A percentile compares a stretch with the other conserved stretches of the same genome.
Evolutionary conservation across 345 rosid species (phyloP).

Genomic region (Hevea brasiliensis): DNA sequence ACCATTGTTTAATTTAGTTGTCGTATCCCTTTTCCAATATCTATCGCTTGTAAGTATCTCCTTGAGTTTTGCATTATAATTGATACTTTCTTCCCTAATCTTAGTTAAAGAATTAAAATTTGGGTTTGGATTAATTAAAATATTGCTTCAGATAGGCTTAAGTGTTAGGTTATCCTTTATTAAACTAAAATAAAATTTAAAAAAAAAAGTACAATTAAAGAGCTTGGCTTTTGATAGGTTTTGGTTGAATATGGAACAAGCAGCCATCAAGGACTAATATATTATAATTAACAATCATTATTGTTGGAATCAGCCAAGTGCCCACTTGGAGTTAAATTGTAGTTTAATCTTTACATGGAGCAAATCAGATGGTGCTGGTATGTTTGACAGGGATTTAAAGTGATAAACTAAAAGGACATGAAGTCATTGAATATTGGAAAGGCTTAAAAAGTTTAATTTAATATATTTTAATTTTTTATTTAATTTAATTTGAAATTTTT

Average conservation of each 20-base stretch:
- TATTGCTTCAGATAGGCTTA: not conserved
- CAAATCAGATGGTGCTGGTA: not conserved
- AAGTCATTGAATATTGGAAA: too few relatives aligned
- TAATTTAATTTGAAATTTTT: too few relatives aligned
- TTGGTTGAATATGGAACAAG: not conserved
- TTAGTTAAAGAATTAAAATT: not conserved
- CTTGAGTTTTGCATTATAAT: not conserved
- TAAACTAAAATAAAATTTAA: not conserved
- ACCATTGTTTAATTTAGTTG: slow-evolving; percentile 8
- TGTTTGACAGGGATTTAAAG: too few relatives aligned
- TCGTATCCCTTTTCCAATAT: not conserved
- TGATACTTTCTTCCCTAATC: not conserved
- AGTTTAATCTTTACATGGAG: not conserved
- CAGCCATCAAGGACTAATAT: not conserved
- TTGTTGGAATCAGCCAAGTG: not conserved
- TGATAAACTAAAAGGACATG: too few relatives aligned
- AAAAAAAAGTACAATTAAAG: not conserved
- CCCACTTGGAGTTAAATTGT: not conserved
- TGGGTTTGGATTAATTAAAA: not conserved
- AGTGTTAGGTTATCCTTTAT: slow-evolving; percentile 2
- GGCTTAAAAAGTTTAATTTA: too few relatives aligned
- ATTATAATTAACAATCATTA: not conserved
- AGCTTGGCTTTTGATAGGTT: not conserved
- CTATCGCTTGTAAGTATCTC: not conserved
- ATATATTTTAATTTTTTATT: too few relatives aligned